A percentile compares a stretch with the other conserved stretches of the same genome.
Conservation (phyloP, 257 asterid species). For the Leptodermis oblonga region DNA sequence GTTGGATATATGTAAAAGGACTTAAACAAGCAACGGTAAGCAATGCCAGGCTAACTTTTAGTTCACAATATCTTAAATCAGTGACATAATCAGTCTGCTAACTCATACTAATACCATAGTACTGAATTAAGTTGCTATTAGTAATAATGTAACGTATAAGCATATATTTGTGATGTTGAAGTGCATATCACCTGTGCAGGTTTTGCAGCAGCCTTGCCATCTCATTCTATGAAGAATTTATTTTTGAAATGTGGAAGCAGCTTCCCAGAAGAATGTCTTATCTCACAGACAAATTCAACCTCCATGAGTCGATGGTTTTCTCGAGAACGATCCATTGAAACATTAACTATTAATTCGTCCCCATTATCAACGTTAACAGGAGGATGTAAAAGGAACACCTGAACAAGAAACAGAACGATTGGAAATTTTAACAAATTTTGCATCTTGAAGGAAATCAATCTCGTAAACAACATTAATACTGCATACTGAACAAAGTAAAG, state of each 20-base stretch:
- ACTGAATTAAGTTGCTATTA: neutral
- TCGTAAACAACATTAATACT: neutral
- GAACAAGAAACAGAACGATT: slow-evolving; percentile 19
- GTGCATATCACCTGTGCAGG: slow-evolving; percentile 10
- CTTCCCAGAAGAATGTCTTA: slow-evolving; percentile 51
- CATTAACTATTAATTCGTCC: slow-evolving; percentile 41
- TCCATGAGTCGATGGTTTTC: slow-evolving; percentile 89
- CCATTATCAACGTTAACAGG: slow-evolving; percentile 44
- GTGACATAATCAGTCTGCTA: neutral
- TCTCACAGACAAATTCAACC: slow-evolving; percentile 58
- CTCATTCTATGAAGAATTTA: slow-evolving; percentile 76
- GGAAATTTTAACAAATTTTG: slow-evolving; percentile 6
- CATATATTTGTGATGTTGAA: neutral
- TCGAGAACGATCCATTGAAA: slow-evolving; percentile 68
- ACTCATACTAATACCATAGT: neutral
- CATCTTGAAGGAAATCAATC: slow-evolving; percentile 1
- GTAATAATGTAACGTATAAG: neutral
- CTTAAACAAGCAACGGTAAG: neutral
- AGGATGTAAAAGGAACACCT: slow-evolving; percentile 81
- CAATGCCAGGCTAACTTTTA: neutral
- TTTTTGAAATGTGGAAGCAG: slow-evolving; percentile 37
- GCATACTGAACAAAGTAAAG: neutral
- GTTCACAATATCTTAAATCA: neutral
- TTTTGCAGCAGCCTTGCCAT: slow-evolving; percentile 1
- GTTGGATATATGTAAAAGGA: neutral